phyloP scores from a whole-genome alignment of 176 grass and related monocot genomes.

The sorghum (Sorghum bicolor) region DNA sequence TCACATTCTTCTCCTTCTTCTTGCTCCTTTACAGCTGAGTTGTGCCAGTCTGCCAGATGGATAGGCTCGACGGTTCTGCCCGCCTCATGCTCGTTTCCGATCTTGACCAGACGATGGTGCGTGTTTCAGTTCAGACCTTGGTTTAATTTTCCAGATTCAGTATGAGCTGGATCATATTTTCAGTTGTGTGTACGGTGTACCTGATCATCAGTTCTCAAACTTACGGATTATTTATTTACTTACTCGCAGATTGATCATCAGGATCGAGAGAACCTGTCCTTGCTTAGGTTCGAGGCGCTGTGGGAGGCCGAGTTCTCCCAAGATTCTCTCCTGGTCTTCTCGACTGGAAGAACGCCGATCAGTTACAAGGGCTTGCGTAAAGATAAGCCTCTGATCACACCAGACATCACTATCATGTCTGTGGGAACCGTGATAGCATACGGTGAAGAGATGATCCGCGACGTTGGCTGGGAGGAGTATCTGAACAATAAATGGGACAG shows the following conservation, averaged over 20 bases:
- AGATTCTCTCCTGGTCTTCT: slow-evolving; percentile 80
- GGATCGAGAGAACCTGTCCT: slow-evolving; percentile 58
- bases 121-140: background rate
- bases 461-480: slow-evolving; percentile 64
- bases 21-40: background rate
- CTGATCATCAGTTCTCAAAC: background rate
- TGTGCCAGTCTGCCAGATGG: slow-evolving; percentile 29
- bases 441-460: slow-evolving; percentile 80
- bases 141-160: background rate
- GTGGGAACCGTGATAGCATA: slow-evolving; percentile 92
- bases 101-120: slow-evolving; percentile 81
- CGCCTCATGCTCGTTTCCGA: slow-evolving; percentile 83
- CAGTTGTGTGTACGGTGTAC: background rate
- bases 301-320: slow-evolving; percentile 73
- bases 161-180: background rate
- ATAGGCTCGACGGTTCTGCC: slow-evolving; percentile 56
- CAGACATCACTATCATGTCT: slow-evolving; percentile 93
- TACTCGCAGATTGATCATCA: slow-evolving; percentile 67
- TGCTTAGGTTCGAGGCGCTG: slow-evolving; percentile 74
- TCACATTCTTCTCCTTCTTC: background rate
- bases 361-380: slow-evolving; percentile 75
- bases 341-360: slow-evolving; percentile 68
- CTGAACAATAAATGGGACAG: slow-evolving; percentile 79
- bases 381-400: slow-evolving; percentile 77
- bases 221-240: background rate